A percentile compares a stretch with the other conserved stretches of the same genome.
phyloP scores from a whole-genome alignment of 108 stramenopile genomes.

The Poteriospumella lacustris region DNA sequence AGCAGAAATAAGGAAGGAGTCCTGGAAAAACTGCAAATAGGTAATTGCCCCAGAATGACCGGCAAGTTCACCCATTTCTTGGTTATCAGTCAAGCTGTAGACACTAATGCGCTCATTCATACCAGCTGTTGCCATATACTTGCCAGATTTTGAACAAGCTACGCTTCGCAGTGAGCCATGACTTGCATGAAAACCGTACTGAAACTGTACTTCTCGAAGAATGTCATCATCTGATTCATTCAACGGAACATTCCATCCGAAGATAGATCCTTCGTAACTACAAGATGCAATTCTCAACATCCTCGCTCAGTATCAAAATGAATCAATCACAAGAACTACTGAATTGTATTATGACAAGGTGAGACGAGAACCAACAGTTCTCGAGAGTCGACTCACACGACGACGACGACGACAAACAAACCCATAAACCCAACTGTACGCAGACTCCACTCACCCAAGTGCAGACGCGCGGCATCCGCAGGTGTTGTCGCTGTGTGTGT shows the following conservation, averaged over 20 bases:
- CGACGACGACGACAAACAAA: too few species aligned
- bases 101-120: constrained; percentile 1
- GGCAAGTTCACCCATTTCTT: background rate
- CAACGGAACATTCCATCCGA: constrained; percentile 4
- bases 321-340: too few species aligned
- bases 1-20: background rate
- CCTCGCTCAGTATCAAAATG: too few species aligned
- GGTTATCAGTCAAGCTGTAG: background rate
- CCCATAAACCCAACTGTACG: too few species aligned
- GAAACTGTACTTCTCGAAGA: background rate
- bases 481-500: too few species aligned
- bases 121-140: background rate
- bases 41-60: constrained; percentile 15
- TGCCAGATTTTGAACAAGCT: constrained; percentile 10
- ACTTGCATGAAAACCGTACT: background rate
- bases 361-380: too few species aligned
- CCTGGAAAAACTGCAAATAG: background rate
- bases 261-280: constrained; percentile 14
- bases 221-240: background rate
- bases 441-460: too few species aligned
- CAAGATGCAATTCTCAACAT: constrained; percentile 8
- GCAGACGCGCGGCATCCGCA: too few species aligned
- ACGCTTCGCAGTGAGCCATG: background rate
- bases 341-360: too few species aligned
- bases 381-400: too few species aligned